Evolutionary conservation across 192 early-diverging fungal genomes (phyloP), one percentile per base, ranked within the genome.

Genomic region (Thamnidium elegans): DNA sequence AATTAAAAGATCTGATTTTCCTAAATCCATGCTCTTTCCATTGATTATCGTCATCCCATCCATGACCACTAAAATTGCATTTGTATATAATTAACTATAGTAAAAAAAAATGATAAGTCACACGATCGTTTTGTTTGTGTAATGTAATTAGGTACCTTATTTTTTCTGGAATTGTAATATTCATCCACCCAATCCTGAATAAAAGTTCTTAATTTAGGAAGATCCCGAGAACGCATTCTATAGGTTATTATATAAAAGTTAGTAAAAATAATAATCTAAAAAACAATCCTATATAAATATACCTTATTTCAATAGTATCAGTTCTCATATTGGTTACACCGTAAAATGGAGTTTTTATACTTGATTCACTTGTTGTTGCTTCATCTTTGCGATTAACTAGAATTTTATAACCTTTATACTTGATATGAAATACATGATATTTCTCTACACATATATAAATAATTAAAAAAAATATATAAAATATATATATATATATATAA

Each of bases 1-100:
- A 75, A 47, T 77, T 70, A 60, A 77, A 77, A 4, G 65, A 61
- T 23, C 79, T 72, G 56, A 69, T 73, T 21, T 68, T 45, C 44
- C 65, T 70, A 30, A 43, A 46, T 23, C 50, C 50, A 42, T 56
- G 45, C 19, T 63, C 44, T 31, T 54, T 23, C 69, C 69, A 63
- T 59, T 52, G 8, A 51, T 58, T 42, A 23, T 42, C 46, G 44
- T 50, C 51, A 54, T 52, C 50, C 31, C 23, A 39, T 9, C 17
- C 8, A 36, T 43, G 47, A 32, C 14, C 43, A 19, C 34, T 31
- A 39, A 44, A 31, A 51, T 39, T 52, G 9, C 56, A 55, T 45
- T 62, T 62, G 44, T 55, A 63, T 51, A 51, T 31, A 50, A 31
- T 44, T 19, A 59, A 43, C 56, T 63, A 54, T 4, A 32, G 32